Percentiles rank a stretch among this genome's conserved stretches.
Conservation (phyloP, 768 basidiomycete species). For the Agaricus sinodeliciosus region DNA sequence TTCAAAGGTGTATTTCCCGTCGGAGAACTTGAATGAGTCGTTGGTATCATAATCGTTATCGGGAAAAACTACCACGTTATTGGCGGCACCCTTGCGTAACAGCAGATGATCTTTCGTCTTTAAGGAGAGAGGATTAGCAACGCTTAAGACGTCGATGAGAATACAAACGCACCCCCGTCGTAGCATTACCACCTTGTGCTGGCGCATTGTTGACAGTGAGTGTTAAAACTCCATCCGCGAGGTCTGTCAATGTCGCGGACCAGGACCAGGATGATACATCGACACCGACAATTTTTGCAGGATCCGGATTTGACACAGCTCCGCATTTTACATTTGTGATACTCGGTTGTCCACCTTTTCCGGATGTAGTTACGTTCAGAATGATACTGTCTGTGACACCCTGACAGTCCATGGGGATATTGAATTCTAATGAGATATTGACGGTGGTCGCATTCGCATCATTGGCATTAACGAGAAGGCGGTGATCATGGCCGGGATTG, state of each 20-base stretch:
- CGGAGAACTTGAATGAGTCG: constrained; percentile 46
- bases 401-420: constrained; percentile 64
- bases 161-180: constrained; percentile 47
- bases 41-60: constrained; percentile 66
- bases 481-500: constrained; percentile 80
- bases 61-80: constrained; percentile 87
- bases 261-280: constrained; percentile 62
- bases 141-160: constrained; percentile 3
- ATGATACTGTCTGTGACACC: constrained; percentile 57
- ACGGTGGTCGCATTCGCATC: constrained; percentile 51
- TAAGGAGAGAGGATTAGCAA: constrained; percentile 9
- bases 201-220: constrained; percentile 57
- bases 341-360: constrained; percentile 48
- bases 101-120: constrained; percentile 72
- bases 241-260: constrained; percentile 64
- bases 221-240: constrained; percentile 79
- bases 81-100: constrained; percentile 66
- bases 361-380: constrained; percentile 66
- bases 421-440: constrained; percentile 76
- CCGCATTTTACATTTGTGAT: constrained; percentile 45
- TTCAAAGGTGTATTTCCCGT: constrained; percentile 66
- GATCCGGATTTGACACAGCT: constrained; percentile 38
- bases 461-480: constrained; percentile 42
- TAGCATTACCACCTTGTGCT: constrained; percentile 27
- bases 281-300: constrained; percentile 45